Base-by-base conservation (phyloP, 345 rosid species). In the Linum lewisii region DNA sequence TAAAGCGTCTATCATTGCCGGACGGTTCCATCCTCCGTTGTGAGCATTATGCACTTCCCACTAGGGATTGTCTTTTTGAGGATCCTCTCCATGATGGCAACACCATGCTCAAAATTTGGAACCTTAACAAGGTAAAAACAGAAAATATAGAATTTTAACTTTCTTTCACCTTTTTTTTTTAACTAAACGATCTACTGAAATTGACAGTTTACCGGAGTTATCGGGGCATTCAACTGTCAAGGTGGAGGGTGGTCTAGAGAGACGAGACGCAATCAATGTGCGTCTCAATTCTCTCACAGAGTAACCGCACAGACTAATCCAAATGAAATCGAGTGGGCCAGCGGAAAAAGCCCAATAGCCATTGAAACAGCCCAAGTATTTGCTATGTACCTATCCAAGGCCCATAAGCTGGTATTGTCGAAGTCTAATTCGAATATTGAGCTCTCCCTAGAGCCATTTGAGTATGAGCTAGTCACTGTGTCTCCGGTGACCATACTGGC, bases 71-170 rank as follows among this genome's bases (percentile, higher is more conserved):
- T 67, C 84, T 93, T 73, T 93, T 93, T 58, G 90, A 72, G 0
- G 87, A 93, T 8, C 99, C 97, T 61, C 89, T 93, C 42, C 99
- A 93, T 67, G 97, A 93, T 82, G 97, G 99, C 62, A 87, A 87
- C 55, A 89, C 99, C 72, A 87, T 89, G 97, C 99, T 93, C 75
- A 93, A 93, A 68, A 93, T 89, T 57, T 93, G 99, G 99, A 93
- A 89, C 80, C 67, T 93, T 70, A 93, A 93, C 80, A 88, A 89
- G 89, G 97, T 92, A 5, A n/a, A n/a, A n/a, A n/a, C n/a, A n/a
- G n/a, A n/a, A n/a, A n/a, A n/a, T n/a, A n/a, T n/a, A n/a, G n/a
- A n/a, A n/a, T n/a, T n/a, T n/a, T n/a, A n/a, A n/a, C n/a, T n/a
- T n/a, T n/a, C n/a, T n/a, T n/a, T n/a, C n/a, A n/a, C n/a, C 6